phyloP scores from a whole-genome alignment of 176 grass and related monocot genomes.

The Hyparrhenia diplandra region DNA sequence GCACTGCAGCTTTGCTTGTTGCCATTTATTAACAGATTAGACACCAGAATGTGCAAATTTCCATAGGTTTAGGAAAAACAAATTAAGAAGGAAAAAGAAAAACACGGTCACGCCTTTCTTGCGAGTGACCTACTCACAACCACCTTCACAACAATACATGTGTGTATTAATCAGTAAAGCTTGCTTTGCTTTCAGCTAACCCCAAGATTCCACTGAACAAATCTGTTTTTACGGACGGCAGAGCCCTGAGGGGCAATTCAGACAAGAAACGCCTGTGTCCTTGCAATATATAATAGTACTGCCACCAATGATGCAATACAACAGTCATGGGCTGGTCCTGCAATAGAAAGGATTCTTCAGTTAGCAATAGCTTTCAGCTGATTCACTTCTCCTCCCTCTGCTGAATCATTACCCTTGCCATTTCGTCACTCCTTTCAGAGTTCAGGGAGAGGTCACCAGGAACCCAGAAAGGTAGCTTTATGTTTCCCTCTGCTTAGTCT shows the following conservation, averaged over 20 bases:
- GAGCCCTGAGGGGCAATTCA: constrained; percentile 22
- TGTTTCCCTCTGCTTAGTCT: background rate
- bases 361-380: constrained; percentile 85
- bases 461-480: constrained; percentile 43
- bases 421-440: constrained; percentile 44
- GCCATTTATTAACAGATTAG: background rate
- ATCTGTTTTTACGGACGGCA: background rate
- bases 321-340: too few species aligned
- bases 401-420: constrained; percentile 18
- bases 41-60: background rate
- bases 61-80: background rate
- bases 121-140: constrained; percentile 66
- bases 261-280: constrained; percentile 12
- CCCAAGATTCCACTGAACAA: background rate
- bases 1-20: background rate
- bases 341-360: constrained; percentile 58
- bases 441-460: constrained; percentile 37
- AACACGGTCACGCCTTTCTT: constrained; percentile 52
- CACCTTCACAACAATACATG: constrained; percentile 42
- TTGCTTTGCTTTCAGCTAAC: constrained; percentile 5
- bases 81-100: background rate
- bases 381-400: constrained; percentile 26
- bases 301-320: constrained; percentile 23
- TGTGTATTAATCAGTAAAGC: too few species aligned
- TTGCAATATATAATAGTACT: background rate